phyloP scores from a whole-genome alignment of 441 rosid genomes.

The Croton setiger region DNA sequence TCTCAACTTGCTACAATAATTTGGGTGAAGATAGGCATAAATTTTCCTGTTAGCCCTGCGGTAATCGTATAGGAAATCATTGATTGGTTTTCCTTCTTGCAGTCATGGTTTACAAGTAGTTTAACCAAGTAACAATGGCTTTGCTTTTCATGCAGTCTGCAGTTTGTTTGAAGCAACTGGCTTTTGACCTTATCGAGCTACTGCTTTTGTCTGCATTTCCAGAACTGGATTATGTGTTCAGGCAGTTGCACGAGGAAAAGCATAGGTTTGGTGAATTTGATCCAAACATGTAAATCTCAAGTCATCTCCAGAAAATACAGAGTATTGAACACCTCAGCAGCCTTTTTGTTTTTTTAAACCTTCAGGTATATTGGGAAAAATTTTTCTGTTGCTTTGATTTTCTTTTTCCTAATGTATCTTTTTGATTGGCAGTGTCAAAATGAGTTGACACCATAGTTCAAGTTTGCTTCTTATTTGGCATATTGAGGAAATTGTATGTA shows the following conservation, averaged over 20 bases:
- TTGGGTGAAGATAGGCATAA: too few relatives aligned
- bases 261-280: constrained; percentile 67
- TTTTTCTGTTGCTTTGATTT: constrained; percentile 6
- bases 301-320: constrained; percentile 4
- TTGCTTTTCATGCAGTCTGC: constrained; percentile 54
- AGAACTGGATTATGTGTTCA: constrained; percentile 60
- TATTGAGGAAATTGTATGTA: constrained; percentile 33
- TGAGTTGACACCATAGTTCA: constrained; percentile 13
- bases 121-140: constrained; percentile 4
- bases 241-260: constrained; percentile 65
- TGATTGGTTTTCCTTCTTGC: neutral
- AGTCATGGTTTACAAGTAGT: neutral
- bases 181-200: constrained; percentile 79
- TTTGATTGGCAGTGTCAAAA: constrained; percentile 19
- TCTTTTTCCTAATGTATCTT: constrained; percentile 6
- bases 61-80: too few relatives aligned
- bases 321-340: constrained; percentile 4
- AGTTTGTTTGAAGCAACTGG: constrained; percentile 74
- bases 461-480: constrained; percentile 18
- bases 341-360: constrained; percentile 1
- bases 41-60: neutral
- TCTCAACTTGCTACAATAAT: neutral
- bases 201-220: constrained; percentile 78
- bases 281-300: constrained; percentile 20
- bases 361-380: constrained; percentile 8